phyloP scores from a whole-genome alignment of 2,329 filamentous ascomycete genomes.

The Venturia carpophila region DNA sequence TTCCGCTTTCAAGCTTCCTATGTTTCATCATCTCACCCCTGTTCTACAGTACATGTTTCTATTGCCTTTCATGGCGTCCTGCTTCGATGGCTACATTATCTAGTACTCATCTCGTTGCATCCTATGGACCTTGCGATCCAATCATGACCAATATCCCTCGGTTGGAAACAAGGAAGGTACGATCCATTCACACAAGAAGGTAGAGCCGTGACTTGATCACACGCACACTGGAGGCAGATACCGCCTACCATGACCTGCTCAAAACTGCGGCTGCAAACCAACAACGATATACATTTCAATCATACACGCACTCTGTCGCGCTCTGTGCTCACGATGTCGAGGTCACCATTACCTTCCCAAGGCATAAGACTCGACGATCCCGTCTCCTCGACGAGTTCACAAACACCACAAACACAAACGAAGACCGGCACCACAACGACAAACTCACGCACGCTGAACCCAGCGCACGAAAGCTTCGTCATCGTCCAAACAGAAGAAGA shows the following conservation, averaged over 20 bases:
- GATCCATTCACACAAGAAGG: neutral
- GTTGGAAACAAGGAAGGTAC: neutral
- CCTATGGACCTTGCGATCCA: no score
- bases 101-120: neutral
- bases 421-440: neutral
- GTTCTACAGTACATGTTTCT: neutral
- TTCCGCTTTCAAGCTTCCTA: neutral
- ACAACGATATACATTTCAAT: neutral
- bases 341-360: neutral
- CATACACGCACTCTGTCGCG: neutral
- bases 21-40: neutral
- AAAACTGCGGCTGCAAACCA: no score
- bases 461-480: conserved; percentile 1
- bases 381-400: neutral
- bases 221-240: neutral
- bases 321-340: neutral
- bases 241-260: neutral
- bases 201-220: neutral
- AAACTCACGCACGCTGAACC: neutral
- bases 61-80: conserved; percentile 8
- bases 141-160: neutral
- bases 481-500: neutral
- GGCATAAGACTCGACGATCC: neutral
- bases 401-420: neutral
- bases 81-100: neutral